phyloP scores from a whole-genome alignment of 2,329 filamentous ascomycete genomes.

The Stromatinia cepivora region DNA sequence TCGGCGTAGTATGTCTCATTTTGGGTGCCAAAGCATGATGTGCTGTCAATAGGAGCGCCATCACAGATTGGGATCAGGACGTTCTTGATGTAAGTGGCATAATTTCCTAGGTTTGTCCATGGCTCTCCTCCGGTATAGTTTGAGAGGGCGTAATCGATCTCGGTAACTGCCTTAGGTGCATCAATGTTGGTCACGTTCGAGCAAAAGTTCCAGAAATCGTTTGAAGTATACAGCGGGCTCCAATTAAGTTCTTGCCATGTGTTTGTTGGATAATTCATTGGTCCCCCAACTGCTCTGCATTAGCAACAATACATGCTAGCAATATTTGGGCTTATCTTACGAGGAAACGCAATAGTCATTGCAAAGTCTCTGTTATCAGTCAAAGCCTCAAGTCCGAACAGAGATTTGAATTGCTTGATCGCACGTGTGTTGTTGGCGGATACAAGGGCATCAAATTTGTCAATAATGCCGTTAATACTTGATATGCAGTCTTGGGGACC shows the following conservation, averaged over 20 bases:
- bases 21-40: slow-evolving; percentile 48
- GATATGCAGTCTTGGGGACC: slow-evolving; percentile 51
- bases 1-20: slow-evolving; percentile 47
- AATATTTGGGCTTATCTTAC: slow-evolving; percentile 19
- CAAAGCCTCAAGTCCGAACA: slow-evolving; percentile 51
- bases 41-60: slow-evolving; percentile 45
- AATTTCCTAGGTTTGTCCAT: slow-evolving; percentile 53
- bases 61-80: slow-evolving; percentile 47
- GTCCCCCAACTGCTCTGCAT: slow-evolving; percentile 42
- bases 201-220: slow-evolving; percentile 55
- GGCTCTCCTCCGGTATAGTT: slow-evolving; percentile 51
- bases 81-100: slow-evolving; percentile 53
- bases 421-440: slow-evolving; percentile 45
- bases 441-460: slow-evolving; percentile 51
- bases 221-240: slow-evolving; percentile 44
- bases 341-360: slow-evolving; percentile 49
- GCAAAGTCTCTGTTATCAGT: slow-evolving; percentile 50
- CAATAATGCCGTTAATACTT: slow-evolving; percentile 51
- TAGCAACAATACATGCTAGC: not conserved
- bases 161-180: slow-evolving; percentile 46
- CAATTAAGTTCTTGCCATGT: slow-evolving; percentile 58
- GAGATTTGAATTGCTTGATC: slow-evolving; percentile 48
- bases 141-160: slow-evolving; percentile 48
- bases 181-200: slow-evolving; percentile 51
- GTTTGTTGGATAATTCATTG: slow-evolving; percentile 50